Evolutionary conservation across 331 rosid species (phyloP).

Genomic region (Malus hybrid): DNA sequence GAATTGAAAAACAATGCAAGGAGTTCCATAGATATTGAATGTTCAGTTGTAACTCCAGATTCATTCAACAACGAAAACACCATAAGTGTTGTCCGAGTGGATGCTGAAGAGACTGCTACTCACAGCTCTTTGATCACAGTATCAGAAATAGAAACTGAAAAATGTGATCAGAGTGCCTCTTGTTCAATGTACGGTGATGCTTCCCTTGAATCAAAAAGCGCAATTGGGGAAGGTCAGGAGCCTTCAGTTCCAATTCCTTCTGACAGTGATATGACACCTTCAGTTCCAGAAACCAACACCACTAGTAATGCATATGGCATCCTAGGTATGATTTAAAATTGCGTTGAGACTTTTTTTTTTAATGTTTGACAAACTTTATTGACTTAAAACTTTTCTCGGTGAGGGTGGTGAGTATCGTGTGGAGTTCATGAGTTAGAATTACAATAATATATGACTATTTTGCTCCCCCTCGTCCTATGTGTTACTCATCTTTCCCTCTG

Average conservation of each 20-base stretch:
- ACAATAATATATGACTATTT: not conserved
- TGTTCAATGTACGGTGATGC: conserved; percentile 28
- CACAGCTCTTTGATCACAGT: conserved; percentile 27
- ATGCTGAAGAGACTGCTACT: conserved; percentile 20
- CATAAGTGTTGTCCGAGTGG: conserved; percentile 24
- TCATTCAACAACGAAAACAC: conserved; percentile 34
- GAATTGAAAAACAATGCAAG: conserved; percentile 26
- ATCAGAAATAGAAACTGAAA: conserved; percentile 43
- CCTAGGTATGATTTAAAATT: conserved; percentile 38
- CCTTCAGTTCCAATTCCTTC: conserved; percentile 24
- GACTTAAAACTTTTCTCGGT: not conserved
- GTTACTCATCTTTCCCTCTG: not conserved
- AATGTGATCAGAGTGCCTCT: conserved; percentile 10
- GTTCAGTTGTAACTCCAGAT: conserved; percentile 21
- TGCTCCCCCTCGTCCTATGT: not conserved
- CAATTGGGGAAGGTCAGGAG: conserved; percentile 35
- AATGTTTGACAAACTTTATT: not conserved
- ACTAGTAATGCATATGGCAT: conserved; percentile 29
- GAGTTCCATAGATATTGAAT: conserved; percentile 29
- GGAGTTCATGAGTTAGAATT: not conserved
- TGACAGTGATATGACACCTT: conserved; percentile 31
- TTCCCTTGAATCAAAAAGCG: conserved; percentile 32
- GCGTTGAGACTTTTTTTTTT: not conserved
- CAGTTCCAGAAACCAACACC: conserved; percentile 33
- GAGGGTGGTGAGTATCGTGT: not conserved